phyloP scores from a whole-genome alignment of 495 filamentous ascomycete species.

The Podospora pseudopauciseta region DNA sequence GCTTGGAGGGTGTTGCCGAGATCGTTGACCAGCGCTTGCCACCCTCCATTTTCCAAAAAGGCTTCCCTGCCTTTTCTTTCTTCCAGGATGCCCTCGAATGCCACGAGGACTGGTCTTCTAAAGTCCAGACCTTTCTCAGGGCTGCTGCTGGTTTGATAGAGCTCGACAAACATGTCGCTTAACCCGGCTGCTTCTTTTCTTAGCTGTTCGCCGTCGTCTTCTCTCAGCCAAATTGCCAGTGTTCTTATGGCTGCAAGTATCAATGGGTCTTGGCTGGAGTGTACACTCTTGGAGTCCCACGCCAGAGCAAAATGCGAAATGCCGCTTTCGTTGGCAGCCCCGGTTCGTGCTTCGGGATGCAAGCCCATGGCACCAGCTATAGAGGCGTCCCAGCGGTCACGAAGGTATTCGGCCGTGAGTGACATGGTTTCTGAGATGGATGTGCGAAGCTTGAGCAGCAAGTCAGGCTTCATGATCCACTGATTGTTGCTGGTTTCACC shows the following conservation, averaged over 20 bases:
- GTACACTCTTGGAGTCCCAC: slow-evolving; percentile 47
- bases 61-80: slow-evolving; percentile 42
- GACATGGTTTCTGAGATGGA: slow-evolving; percentile 57
- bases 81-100: slow-evolving; percentile 49
- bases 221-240: slow-evolving; percentile 58
- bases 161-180: slow-evolving; percentile 54
- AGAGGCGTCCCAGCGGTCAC: slow-evolving; percentile 61
- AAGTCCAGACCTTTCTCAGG: slow-evolving; percentile 39
- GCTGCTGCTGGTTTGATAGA: slow-evolving; percentile 42
- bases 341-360: slow-evolving; percentile 43
- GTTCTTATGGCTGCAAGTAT: slow-evolving; percentile 50
- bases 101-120: slow-evolving; percentile 49
- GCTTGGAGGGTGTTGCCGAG: slow-evolving; percentile 37
- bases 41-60: slow-evolving; percentile 46
- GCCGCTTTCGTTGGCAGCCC: slow-evolving; percentile 28
- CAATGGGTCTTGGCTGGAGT: slow-evolving; percentile 43
- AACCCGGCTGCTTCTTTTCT: slow-evolving; percentile 52
- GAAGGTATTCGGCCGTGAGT: slow-evolving; percentile 58
- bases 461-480: slow-evolving; percentile 45
- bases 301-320: slow-evolving; percentile 42
- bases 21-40: slow-evolving; percentile 47
- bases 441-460: slow-evolving; percentile 55
- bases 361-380: slow-evolving; percentile 52
- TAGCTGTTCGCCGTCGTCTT: slow-evolving; percentile 58
- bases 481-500: slow-evolving; percentile 21